Conservation (phyloP, 306 rosid species). For the Cucurbita maxima region DNA sequence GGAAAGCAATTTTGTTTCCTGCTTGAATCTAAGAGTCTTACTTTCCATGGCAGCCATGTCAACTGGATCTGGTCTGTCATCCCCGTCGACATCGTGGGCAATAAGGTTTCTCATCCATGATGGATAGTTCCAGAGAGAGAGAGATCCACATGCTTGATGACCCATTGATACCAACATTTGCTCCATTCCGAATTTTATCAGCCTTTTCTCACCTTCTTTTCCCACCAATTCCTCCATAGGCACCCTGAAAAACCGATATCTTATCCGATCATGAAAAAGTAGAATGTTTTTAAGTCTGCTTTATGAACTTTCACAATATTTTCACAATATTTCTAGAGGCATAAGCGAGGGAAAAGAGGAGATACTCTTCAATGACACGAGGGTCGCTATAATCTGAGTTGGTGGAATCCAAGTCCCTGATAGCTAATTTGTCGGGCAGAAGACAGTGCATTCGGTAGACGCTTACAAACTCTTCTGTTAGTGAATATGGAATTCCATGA, state of each 20-base stretch:
- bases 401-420: slow-evolving; percentile 26
- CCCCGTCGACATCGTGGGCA: slow-evolving; percentile 54
- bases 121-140: slow-evolving; percentile 55
- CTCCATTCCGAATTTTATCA: slow-evolving; percentile 43
- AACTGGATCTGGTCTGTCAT: slow-evolving; percentile 53
- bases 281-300: neutral
- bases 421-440: slow-evolving; percentile 41
- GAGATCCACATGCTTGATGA: slow-evolving; percentile 56
- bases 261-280: neutral
- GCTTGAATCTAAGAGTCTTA: slow-evolving; percentile 3
- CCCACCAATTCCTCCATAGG: slow-evolving; percentile 50
- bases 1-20: neutral
- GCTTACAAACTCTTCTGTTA: slow-evolving; percentile 62
- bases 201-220: slow-evolving; percentile 42
- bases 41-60: slow-evolving; percentile 70
- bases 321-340: neutral
- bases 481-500: slow-evolving; percentile 70
- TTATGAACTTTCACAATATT: neutral
- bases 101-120: slow-evolving; percentile 54
- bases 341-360: neutral
- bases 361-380: slow-evolving; percentile 34
- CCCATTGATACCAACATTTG: slow-evolving; percentile 57
- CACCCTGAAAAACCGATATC: slow-evolving; percentile 24
- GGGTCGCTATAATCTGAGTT: slow-evolving; percentile 28
- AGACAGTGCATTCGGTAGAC: slow-evolving; percentile 71